Evolutionary conservation across 78 protist genomes (phyloP).

Genomic region (Dictyostelium citrinum): DNA sequence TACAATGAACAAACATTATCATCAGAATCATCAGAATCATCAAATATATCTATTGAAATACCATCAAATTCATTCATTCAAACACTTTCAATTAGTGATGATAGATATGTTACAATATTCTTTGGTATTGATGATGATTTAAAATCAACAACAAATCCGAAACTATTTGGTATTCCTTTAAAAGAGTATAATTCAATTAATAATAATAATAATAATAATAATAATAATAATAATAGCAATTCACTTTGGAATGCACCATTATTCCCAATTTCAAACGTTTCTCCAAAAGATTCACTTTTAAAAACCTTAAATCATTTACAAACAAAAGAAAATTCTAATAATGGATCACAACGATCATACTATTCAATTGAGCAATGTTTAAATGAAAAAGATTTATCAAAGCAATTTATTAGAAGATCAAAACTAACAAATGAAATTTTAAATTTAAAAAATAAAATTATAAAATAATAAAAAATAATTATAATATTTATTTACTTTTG

Average conservation of each 20-base stretch:
- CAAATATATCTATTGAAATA: not conserved
- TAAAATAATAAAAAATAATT: not conserved
- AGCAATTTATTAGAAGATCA: conserved; percentile 8
- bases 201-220: not conserved
- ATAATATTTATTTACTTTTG: not conserved
- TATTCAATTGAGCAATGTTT: conserved; percentile 49
- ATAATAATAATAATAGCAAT: too few species aligned
- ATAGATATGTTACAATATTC: conserved; percentile 38
- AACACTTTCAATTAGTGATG: not conserved
- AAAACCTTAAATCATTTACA: not conserved
- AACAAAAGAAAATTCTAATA: not conserved
- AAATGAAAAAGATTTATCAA: conserved; percentile 26
- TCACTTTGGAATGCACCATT: conserved; percentile 51
- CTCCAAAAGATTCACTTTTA: conserved; percentile 6
- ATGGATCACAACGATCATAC: not conserved
- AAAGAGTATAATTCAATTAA: not conserved
- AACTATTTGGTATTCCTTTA: not conserved
- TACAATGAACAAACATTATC: not conserved
- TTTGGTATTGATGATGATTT: conserved; percentile 56
- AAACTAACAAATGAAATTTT: conserved; percentile 8
- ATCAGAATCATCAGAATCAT: too few species aligned
- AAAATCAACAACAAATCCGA: conserved; percentile 17
- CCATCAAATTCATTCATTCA: conserved; percentile 50
- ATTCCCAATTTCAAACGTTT: conserved; percentile 24
- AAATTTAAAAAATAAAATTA: not conserved